Conservation (phyloP, 306 rosid species). For the Cicer arietinum region DNA sequence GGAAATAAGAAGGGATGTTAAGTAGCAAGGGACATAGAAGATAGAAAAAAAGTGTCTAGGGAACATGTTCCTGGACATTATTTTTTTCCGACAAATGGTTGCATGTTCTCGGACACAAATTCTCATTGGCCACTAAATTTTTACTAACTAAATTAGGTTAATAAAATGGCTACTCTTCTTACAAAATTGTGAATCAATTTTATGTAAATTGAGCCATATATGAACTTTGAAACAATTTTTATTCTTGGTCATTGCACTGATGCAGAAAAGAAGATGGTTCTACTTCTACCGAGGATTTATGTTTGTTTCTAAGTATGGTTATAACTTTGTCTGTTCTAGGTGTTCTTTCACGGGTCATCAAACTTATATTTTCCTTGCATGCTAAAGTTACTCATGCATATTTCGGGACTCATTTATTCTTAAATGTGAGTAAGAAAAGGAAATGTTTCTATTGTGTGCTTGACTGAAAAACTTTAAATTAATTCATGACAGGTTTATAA, state of each 20-base stretch:
- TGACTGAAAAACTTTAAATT: not conserved
- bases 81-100: slow-evolving; percentile 13
- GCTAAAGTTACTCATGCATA: slow-evolving; percentile 23
- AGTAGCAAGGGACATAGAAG: not conserved
- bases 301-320: slow-evolving; percentile 48
- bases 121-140: slow-evolving; percentile 22
- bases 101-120: not conserved
- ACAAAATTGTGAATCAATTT: slow-evolving; percentile 24
- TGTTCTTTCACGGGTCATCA: slow-evolving; percentile 7
- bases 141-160: slow-evolving; percentile 3
- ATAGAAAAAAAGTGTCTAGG: not conserved
- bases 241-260: slow-evolving; percentile 41
- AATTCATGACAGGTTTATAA: not conserved
- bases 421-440: slow-evolving; percentile 15
- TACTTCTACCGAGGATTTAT: slow-evolving; percentile 90
- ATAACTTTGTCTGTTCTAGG: slow-evolving; percentile 18
- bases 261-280: slow-evolving; percentile 81
- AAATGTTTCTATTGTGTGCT: slow-evolving; percentile 9
- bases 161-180: not conserved
- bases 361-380: slow-evolving; percentile 24
- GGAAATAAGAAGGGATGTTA: not conserved
- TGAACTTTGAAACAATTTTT: slow-evolving; percentile 35
- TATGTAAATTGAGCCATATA: slow-evolving; percentile 16
- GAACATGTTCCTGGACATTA: not conserved
- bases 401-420: slow-evolving; percentile 16